Evolutionary conservation across 2,329 filamentous ascomycete genomes (phyloP).

Genomic region (Phialophora chinensis): DNA sequence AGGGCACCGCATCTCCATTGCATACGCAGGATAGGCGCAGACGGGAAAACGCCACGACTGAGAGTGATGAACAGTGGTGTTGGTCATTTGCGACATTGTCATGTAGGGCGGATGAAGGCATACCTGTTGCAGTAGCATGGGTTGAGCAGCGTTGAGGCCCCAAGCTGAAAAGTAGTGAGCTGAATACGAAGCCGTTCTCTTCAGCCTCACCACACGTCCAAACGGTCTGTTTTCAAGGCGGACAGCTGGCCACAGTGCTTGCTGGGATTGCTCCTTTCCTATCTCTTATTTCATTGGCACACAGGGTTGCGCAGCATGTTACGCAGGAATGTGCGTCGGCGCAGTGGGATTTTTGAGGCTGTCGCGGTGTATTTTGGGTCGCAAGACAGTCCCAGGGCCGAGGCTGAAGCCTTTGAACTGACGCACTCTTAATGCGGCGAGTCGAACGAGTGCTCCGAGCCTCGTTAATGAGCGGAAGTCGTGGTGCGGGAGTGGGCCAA

Average conservation of each 20-base stretch:
- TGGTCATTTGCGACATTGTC: background rate
- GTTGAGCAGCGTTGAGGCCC: constrained; percentile 12
- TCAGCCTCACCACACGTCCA: constrained; percentile 16
- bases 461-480: background rate
- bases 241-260: background rate
- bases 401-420: background rate
- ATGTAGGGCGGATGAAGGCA: constrained; percentile 4
- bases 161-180: constrained; percentile 14
- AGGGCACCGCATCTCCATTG: background rate
- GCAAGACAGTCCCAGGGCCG: background rate
- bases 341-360: background rate
- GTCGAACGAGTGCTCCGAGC: background rate
- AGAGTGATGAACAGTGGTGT: background rate
- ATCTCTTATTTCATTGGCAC: constrained; percentile 25
- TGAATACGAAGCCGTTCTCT: constrained; percentile 4
- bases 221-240: background rate
- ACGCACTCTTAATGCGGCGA: background rate
- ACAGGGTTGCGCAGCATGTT: constrained; percentile 28
- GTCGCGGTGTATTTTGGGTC: background rate
- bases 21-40: background rate
- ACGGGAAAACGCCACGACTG: background rate
- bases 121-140: constrained; percentile 26
- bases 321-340: constrained; percentile 16
- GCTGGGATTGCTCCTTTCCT: constrained; percentile 11
- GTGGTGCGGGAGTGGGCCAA: constrained; percentile 6